Percentiles rank a stretch among this genome's conserved stretches.
These are phyloP conservation scores for Cyclocybe aegerita DNA, from an alignment of 768 basidiomycete genomes.

Conservation along the genomic window DNA sequence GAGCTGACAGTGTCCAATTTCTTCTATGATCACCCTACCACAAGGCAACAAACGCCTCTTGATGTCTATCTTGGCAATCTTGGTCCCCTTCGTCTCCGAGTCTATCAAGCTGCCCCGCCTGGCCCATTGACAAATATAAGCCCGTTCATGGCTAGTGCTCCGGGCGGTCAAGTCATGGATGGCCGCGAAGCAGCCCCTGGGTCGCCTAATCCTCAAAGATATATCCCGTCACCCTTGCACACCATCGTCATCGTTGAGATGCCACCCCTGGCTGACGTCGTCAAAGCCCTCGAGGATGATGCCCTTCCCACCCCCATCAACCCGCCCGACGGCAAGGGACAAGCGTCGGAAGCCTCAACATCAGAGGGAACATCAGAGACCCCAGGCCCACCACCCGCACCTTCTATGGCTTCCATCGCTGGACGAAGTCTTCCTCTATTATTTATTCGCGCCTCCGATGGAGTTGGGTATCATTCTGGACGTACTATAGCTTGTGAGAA, in stretches of 20 bases:
- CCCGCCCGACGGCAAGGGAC: conserved; percentile 35
- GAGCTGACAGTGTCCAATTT: conserved; percentile 88
- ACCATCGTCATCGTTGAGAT: conserved; percentile 85
- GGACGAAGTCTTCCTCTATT: conserved; percentile 75
- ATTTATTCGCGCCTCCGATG: conserved; percentile 79
- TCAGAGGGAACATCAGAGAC: conserved; percentile 17
- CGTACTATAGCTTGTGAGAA: conserved; percentile 83
- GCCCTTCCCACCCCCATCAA: conserved; percentile 42
- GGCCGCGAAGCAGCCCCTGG: conserved; percentile 24
- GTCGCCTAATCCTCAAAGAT: conserved; percentile 43
- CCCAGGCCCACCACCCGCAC: conserved; percentile 18
- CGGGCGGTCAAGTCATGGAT: conserved; percentile 34
- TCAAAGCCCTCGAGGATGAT: conserved; percentile 79
- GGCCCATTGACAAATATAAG: conserved; percentile 66
- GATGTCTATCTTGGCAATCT: conserved; percentile 89
- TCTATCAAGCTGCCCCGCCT: conserved; percentile 72
- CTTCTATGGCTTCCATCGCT: conserved; percentile 51
- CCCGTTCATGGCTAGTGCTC: conserved; percentile 51
- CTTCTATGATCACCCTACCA: conserved; percentile 75
- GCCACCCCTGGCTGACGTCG: conserved; percentile 72
- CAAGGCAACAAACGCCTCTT: conserved; percentile 63
- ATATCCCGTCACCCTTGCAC: conserved; percentile 58
- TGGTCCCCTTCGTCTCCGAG: conserved; percentile 78
- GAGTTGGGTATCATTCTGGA: conserved; percentile 89
- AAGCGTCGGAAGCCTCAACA: conserved; percentile 27